These are phyloP conservation scores for Euphorbia peplus DNA, from an alignment of 345 rosid species.

Conservation along the genomic window DNA sequence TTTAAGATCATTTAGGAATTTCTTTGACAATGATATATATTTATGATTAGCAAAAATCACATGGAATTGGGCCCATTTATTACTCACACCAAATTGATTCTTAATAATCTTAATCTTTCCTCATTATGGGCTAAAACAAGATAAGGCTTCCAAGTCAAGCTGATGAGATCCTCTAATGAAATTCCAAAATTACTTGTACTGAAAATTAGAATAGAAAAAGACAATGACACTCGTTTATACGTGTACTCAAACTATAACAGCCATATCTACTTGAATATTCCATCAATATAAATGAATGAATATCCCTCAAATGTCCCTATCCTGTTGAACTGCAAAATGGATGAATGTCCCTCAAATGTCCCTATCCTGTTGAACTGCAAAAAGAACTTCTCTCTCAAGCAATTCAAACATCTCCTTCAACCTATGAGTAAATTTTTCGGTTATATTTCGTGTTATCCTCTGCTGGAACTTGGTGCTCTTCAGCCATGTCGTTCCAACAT, in stretches of 20 bases:
- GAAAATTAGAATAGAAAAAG: too few species aligned
- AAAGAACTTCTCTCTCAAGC: constrained; percentile 50
- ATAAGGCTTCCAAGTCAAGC: not conserved
- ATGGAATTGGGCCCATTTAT: too few species aligned
- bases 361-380: constrained; percentile 16
- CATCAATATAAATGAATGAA: not conserved
- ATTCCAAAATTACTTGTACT: too few species aligned
- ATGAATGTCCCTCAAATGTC: constrained; percentile 6
- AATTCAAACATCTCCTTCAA: constrained; percentile 55
- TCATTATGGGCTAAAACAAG: not conserved
- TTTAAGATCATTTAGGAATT: too few species aligned
- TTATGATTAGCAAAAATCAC: too few species aligned
- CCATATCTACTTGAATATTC: not conserved
- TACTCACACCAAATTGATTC: too few species aligned
- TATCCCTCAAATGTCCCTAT: constrained; percentile 7
- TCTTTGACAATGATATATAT: too few species aligned
- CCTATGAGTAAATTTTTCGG: constrained; percentile 51
- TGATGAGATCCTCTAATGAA: not conserved
- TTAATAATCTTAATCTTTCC: not conserved
- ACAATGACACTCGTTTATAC: not conserved
- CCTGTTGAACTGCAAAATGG: constrained; percentile 16
- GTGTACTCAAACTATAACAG: not conserved
- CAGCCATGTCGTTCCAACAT: constrained; percentile 57
- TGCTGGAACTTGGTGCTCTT: constrained; percentile 69
- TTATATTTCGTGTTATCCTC: constrained; percentile 58